Evolutionary conservation across 2,329 filamentous ascomycete species (phyloP).

Genomic region (Ilyonectria mors-panacis): DNA sequence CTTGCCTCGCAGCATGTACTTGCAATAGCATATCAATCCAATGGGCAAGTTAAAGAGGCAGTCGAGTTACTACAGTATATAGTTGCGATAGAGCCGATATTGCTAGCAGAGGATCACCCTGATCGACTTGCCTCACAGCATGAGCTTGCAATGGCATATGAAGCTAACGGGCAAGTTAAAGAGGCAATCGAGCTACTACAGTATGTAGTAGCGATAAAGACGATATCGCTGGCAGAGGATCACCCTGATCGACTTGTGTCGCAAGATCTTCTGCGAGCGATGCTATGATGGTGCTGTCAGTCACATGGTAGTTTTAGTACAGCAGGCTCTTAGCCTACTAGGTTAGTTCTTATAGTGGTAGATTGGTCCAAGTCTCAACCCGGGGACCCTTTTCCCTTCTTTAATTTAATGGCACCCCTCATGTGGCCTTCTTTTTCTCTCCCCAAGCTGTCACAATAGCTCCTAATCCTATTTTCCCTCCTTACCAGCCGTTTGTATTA

Average conservation of each 20-base stretch:
- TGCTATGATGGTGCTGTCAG: no score
- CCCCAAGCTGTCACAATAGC: no score
- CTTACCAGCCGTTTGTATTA: no score
- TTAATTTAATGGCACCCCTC: no score
- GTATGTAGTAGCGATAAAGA: background rate
- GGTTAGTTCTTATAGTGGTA: no score
- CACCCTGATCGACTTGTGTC: background rate
- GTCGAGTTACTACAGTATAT: background rate
- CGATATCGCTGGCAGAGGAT: background rate
- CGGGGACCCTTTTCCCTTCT: no score
- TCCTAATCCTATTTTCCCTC: no score
- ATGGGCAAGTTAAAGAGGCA: background rate
- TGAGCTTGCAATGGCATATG: background rate
- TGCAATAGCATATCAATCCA: background rate
- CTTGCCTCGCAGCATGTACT: background rate
- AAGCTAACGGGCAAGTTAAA: background rate
- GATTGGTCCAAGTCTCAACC: no score
- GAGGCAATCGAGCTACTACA: background rate
- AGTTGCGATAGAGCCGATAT: background rate
- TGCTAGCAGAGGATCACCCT: background rate
- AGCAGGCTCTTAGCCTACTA: no score
- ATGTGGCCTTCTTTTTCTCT: no score
- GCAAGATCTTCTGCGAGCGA: background rate
- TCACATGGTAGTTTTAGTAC: no score
- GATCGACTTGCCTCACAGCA: background rate